Evolutionary conservation across 2,329 filamentous ascomycete species (phyloP).

Genomic region (Cercospora brassicicola): DNA sequence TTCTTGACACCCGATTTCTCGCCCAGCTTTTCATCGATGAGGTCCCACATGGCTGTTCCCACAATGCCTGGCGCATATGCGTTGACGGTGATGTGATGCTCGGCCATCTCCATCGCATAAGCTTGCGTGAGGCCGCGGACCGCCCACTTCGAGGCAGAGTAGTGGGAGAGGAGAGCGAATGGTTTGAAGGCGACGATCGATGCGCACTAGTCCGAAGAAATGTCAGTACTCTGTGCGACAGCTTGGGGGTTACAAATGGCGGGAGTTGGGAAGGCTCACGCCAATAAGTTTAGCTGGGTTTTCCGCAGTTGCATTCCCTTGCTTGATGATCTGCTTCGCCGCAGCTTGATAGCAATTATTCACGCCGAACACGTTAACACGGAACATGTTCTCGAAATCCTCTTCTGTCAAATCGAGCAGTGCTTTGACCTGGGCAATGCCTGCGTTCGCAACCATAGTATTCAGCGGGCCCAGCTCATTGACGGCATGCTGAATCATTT

Average conservation of each 20-base stretch:
- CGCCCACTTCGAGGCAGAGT: conserved; percentile 66
- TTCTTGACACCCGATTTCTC: conserved; percentile 52
- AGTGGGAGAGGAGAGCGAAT: conserved; percentile 60
- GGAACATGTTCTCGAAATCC: conserved; percentile 61
- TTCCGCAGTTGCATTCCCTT: conserved; percentile 51
- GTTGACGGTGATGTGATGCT: conserved; percentile 65
- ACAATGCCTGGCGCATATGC: conserved; percentile 68
- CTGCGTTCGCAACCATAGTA: conserved; percentile 61
- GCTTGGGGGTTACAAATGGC: background rate
- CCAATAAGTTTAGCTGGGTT: conserved; percentile 51
- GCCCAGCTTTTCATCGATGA: conserved; percentile 62
- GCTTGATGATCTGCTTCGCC: conserved; percentile 64
- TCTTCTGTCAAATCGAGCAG: conserved; percentile 58
- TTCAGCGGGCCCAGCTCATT: conserved; percentile 55
- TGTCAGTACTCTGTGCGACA: background rate
- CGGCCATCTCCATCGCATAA: conserved; percentile 66
- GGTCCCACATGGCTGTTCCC: conserved; percentile 66
- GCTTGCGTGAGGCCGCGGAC: conserved; percentile 66
- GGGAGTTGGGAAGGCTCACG: background rate
- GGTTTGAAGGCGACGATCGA: conserved; percentile 62
- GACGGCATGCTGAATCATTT: conserved; percentile 55
- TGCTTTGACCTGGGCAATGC: conserved; percentile 59
- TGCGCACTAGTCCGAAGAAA: conserved; percentile 24
- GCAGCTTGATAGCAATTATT: conserved; percentile 65
- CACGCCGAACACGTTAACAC: conserved; percentile 64